Evolutionary conservation across 495 filamentous ascomycete species (phyloP).

Genomic region (Penicillium samsonianum): DNA sequence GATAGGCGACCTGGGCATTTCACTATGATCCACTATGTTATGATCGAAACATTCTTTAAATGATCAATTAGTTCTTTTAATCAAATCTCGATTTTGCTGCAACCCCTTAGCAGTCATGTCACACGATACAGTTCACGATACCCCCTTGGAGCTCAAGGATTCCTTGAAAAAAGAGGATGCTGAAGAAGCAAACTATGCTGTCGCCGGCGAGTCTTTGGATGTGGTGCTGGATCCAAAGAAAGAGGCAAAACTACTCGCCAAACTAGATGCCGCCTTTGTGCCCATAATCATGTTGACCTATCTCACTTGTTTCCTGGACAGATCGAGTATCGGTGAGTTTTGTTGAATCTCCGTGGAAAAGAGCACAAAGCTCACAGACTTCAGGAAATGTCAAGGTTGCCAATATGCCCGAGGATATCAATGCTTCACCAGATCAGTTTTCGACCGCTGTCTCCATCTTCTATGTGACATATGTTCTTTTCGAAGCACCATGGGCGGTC

Average conservation of each 20-base stretch:
- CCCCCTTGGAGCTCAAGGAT: conserved; percentile 16
- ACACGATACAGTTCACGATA: not conserved
- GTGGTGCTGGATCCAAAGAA: conserved; percentile 34
- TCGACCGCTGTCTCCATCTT: conserved; percentile 53
- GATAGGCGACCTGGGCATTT: not conserved
- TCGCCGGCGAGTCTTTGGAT: conserved; percentile 24
- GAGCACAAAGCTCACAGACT: not conserved
- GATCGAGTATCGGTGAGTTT: conserved; percentile 46
- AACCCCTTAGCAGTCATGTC: conserved; percentile 1
- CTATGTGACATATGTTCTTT: conserved; percentile 52
- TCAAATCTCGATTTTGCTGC: not conserved
- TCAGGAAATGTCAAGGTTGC: conserved; percentile 51
- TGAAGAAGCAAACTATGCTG: conserved; percentile 12
- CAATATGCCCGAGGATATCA: conserved; percentile 47
- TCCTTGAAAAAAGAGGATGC: conserved; percentile 21
- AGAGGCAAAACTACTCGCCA: conserved; percentile 42
- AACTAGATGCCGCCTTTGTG: conserved; percentile 47
- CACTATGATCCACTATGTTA: not conserved
- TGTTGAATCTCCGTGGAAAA: not conserved
- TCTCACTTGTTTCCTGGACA: conserved; percentile 47
- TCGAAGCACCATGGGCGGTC: conserved; percentile 47
- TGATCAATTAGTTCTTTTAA: too few relatives aligned
- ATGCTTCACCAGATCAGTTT: conserved; percentile 44
- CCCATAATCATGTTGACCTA: conserved; percentile 53
- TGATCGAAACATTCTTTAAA: too few relatives aligned